Conservation (phyloP, 768 basidiomycete species). For the Psilocybe tampanensis region DNA sequence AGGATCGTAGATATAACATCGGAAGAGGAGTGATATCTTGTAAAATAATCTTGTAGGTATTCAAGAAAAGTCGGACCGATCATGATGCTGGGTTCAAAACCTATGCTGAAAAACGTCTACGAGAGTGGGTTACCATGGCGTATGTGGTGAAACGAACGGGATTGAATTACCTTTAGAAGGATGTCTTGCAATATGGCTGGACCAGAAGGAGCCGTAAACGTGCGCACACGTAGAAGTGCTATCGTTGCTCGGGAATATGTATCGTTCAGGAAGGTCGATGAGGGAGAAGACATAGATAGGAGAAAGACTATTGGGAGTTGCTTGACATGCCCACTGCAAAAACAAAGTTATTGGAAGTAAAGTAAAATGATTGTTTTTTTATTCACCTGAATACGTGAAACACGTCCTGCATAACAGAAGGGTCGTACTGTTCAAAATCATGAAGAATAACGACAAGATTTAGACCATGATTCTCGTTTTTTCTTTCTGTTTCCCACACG, state of each 20-base stretch:
- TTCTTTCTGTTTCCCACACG: too few relatives aligned
- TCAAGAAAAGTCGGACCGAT: constrained; percentile 61
- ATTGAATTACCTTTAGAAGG: constrained; percentile 43
- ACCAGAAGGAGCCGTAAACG: constrained; percentile 53
- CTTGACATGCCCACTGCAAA: constrained; percentile 50
- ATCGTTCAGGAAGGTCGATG: constrained; percentile 58
- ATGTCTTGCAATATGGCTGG: constrained; percentile 52
- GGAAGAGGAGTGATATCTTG: constrained; percentile 56
- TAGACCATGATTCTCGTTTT: constrained; percentile 13
- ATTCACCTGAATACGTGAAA: constrained; percentile 71
- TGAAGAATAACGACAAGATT: constrained; percentile 65
- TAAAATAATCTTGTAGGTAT: constrained; percentile 58
- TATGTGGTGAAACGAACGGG: neutral
- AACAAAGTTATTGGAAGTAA: neutral
- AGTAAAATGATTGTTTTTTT: neutral
- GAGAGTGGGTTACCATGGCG: neutral
- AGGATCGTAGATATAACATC: constrained; percentile 60
- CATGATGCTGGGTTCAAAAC: constrained; percentile 61
- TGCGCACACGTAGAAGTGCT: constrained; percentile 55
- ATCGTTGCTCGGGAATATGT: constrained; percentile 64
- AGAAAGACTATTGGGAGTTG: constrained; percentile 67
- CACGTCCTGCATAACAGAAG: constrained; percentile 63
- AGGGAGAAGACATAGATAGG: constrained; percentile 60
- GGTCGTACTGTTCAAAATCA: constrained; percentile 76
- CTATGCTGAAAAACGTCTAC: constrained; percentile 57